Percentiles rank a stretch among this genome's conserved stretches.
phyloP scores from a whole-genome alignment of 1,139 yeast species.

The Suhomyces yuchorum region DNA sequence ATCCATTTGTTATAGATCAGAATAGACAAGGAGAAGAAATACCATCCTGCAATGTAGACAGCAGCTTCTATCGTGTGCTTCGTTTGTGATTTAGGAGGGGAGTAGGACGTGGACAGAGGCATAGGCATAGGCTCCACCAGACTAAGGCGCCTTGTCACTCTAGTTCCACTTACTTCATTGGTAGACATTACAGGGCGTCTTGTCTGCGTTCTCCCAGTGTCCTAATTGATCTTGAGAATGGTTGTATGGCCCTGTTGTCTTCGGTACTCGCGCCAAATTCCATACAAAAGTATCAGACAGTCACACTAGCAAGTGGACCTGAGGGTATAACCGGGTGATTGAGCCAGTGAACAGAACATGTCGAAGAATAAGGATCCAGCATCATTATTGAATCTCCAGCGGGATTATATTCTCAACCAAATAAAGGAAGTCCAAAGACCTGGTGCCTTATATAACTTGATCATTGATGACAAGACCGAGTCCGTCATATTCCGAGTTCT shows the following conservation, averaged over 20 bases:
- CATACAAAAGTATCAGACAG: background rate
- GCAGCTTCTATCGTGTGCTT: constrained; percentile 14
- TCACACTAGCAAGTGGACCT: background rate
- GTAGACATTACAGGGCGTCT: background rate
- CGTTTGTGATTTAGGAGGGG: constrained; percentile 1
- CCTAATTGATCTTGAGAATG: background rate
- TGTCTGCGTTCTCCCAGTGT: background rate
- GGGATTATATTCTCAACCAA: constrained; percentile 37
- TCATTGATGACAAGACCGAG: constrained; percentile 43
- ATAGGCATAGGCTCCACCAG: background rate
- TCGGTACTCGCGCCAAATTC: background rate
- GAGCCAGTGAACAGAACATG: constrained; percentile 9
- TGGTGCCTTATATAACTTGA: constrained; percentile 40
- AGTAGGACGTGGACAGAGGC: background rate
- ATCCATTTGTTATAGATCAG: constrained; percentile 97
- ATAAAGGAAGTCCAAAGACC: constrained; percentile 37
- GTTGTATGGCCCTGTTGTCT: background rate
- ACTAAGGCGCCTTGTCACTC: background rate
- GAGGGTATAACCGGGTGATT: background rate
- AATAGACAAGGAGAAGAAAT: constrained; percentile 65
- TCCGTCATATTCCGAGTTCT: constrained; percentile 37
- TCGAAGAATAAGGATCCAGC: constrained; percentile 32
- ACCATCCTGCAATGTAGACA: constrained; percentile 51
- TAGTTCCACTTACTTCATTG: background rate
- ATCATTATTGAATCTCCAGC: constrained; percentile 40